Conservation (phyloP, 306 rosid species). For the Rosa chinensis region DNA sequence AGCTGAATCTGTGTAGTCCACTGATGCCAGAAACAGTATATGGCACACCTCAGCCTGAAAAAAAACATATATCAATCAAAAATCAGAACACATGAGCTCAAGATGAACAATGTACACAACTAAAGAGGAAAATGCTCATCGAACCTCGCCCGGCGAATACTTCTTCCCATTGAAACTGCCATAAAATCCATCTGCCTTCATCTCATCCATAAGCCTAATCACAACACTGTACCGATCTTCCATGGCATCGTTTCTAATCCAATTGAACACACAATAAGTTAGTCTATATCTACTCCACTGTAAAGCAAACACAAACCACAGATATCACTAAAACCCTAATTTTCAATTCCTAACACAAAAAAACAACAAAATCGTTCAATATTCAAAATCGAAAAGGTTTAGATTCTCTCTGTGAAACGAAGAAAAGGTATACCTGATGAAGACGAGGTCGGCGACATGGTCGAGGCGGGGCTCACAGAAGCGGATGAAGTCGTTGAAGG, state of each 20-base stretch:
- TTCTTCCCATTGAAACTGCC: conserved; percentile 63
- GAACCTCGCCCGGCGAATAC: conserved; percentile 77
- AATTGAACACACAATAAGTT: conserved; percentile 5
- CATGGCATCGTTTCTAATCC: conserved; percentile 70
- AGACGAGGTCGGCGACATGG: conserved; percentile 59
- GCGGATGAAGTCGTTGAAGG: conserved; percentile 70
- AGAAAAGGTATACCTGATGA: conserved; percentile 53
- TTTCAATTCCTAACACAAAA: not conserved
- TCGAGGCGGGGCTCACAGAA: conserved; percentile 67
- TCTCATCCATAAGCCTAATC: conserved; percentile 50
- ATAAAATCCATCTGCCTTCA: conserved; percentile 53
- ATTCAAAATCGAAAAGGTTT: not conserved
- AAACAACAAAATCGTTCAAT: not conserved
- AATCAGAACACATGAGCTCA: not conserved
- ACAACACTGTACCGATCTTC: conserved; percentile 87
- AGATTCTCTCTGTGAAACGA: not conserved
- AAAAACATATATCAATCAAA: not conserved
- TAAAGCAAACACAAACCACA: not conserved
- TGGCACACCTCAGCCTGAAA: conserved; percentile 91
- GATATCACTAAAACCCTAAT: not conserved
- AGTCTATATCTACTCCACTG: not conserved
- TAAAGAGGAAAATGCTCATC: not conserved
- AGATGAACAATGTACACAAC: not conserved
- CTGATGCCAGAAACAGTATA: conserved; percentile 62
- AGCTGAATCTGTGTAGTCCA: conserved; percentile 78